Conservation (phyloP, 495 filamentous ascomycete genomes). For the Penicillium taxi region DNA sequence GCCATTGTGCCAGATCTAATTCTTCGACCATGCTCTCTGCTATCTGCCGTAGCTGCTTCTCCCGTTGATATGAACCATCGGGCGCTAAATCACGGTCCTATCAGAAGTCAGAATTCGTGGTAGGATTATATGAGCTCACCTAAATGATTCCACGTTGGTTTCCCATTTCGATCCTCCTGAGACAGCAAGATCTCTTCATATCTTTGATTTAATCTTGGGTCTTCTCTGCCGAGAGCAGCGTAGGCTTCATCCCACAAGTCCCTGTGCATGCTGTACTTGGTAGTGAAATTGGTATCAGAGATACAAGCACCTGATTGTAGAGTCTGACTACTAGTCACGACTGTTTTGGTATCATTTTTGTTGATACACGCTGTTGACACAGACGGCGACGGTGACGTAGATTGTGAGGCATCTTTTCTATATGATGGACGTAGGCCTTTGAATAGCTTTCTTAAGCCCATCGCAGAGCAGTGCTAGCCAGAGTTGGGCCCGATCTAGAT, state of each 20-base stretch:
- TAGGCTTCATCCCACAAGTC: slow-evolving; percentile 3
- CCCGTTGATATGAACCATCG: not conserved
- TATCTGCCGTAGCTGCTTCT: not conserved
- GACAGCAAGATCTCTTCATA: not conserved
- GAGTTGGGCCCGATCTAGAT: too few relatives aligned
- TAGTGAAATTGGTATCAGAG: not conserved
- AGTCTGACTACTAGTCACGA: not conserved
- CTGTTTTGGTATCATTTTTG: not conserved
- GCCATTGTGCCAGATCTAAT: not conserved
- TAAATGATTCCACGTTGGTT: not conserved
- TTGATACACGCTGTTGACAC: not conserved
- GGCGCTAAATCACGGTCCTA: not conserved
- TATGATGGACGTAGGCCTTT: not conserved
- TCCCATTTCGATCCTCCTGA: not conserved
- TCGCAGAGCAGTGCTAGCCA: too few relatives aligned
- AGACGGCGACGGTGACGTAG: too few relatives aligned
- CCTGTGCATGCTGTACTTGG: not conserved
- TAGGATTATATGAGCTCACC: not conserved
- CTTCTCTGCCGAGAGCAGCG: slow-evolving; percentile 1
- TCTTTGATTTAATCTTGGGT: not conserved
- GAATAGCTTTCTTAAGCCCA: not conserved
- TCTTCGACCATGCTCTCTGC: slow-evolving; percentile 1
- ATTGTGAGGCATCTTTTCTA: not conserved
- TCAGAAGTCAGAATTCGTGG: not conserved
- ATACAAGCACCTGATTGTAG: not conserved